phyloP scores from a whole-genome alignment of 306 rosid species.

The Vigna nakashimae region DNA sequence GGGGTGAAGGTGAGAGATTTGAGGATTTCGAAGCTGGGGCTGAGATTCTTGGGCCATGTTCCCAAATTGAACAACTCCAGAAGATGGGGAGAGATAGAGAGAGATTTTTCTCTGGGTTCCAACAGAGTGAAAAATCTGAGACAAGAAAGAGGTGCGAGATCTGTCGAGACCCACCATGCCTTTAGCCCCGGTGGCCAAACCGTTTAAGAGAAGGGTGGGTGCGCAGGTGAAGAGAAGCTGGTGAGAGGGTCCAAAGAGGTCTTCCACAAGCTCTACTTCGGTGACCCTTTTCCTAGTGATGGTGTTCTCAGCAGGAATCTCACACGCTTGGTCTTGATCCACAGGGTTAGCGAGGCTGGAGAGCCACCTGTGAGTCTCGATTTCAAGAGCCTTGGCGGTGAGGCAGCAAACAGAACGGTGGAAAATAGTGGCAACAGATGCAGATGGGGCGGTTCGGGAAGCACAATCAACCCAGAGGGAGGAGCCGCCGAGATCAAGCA shows the following conservation, averaged over 20 bases:
- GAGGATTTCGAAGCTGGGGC: constrained; percentile 45
- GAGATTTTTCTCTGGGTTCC: constrained; percentile 51
- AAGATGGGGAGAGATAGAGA: constrained; percentile 66
- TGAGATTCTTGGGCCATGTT: constrained; percentile 10
- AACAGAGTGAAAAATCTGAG: constrained; percentile 62
- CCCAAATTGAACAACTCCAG: constrained; percentile 56
- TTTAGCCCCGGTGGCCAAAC: constrained; percentile 55
- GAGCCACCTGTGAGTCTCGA: constrained; percentile 41
- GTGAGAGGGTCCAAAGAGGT: constrained; percentile 35
- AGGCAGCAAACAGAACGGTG: constrained; percentile 66
- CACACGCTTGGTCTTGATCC: constrained; percentile 46
- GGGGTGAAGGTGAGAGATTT: constrained; percentile 74
- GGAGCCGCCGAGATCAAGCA: constrained; percentile 66
- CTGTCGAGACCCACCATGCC: constrained; percentile 78
- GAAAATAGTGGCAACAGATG: constrained; percentile 51
- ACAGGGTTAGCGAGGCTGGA: neutral
- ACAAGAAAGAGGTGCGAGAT: constrained; percentile 57
- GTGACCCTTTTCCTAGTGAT: constrained; percentile 38
- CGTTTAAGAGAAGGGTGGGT: constrained; percentile 54
- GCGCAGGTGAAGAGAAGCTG: constrained; percentile 54
- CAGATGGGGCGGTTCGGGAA: constrained; percentile 36
- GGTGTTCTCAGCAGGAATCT: constrained; percentile 46
- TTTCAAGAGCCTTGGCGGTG: constrained; percentile 43
- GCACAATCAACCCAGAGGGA: constrained; percentile 60
- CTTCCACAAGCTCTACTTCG: constrained; percentile 57